A percentile compares a stretch with the other conserved stretches of the same genome.
These are phyloP conservation scores for Curvularia lunata DNA, from an alignment of 2,329 filamentous ascomycete genomes.

Conservation along the genomic window DNA sequence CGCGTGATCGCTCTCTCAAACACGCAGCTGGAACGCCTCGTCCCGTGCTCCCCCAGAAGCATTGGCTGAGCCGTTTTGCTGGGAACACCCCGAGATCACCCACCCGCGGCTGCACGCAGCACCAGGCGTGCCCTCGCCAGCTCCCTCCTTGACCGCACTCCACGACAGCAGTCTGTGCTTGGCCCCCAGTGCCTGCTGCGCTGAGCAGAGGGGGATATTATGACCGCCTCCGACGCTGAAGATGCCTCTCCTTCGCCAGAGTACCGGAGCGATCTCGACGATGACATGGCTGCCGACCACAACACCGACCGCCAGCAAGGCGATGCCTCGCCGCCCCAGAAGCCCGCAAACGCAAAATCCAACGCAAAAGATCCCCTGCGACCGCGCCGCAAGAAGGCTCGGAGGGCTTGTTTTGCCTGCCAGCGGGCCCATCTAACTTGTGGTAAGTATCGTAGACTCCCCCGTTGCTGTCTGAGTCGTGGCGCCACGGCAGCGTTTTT, in stretches of 20 bases:
- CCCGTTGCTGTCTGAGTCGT: not conserved
- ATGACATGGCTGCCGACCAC: conserved; percentile 55
- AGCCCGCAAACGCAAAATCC: conserved; percentile 43
- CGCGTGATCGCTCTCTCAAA: conserved; percentile 52
- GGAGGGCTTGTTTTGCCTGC: conserved; percentile 94
- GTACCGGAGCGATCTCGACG: conserved; percentile 50
- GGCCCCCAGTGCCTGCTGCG: conserved; percentile 29
- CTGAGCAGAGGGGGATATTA: conserved; percentile 51
- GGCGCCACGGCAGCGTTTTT: not conserved
- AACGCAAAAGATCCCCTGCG: conserved; percentile 87
- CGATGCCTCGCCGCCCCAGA: conserved; percentile 43
- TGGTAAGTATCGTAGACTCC: conserved; percentile 69
- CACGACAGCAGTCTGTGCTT: conserved; percentile 45
- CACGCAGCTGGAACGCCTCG: conserved; percentile 49
- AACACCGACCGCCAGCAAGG: conserved; percentile 48
- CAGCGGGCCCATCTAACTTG: conserved; percentile 97
- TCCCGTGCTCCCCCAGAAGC: conserved; percentile 38
- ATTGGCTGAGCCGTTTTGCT: conserved; percentile 48
- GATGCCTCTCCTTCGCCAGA: conserved; percentile 57
- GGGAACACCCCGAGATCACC: conserved; percentile 42
- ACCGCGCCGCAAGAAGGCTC: conserved; percentile 92
- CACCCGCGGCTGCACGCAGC: conserved; percentile 49
- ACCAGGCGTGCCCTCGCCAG: conserved; percentile 5
- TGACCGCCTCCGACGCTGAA: conserved; percentile 56
- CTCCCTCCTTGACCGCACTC: conserved; percentile 18